A percentile compares a stretch with the other conserved stretches of the same genome.
Conservation (phyloP, 2,329 filamentous ascomycete species). For the Dothideomycetidae sp. region DNA sequence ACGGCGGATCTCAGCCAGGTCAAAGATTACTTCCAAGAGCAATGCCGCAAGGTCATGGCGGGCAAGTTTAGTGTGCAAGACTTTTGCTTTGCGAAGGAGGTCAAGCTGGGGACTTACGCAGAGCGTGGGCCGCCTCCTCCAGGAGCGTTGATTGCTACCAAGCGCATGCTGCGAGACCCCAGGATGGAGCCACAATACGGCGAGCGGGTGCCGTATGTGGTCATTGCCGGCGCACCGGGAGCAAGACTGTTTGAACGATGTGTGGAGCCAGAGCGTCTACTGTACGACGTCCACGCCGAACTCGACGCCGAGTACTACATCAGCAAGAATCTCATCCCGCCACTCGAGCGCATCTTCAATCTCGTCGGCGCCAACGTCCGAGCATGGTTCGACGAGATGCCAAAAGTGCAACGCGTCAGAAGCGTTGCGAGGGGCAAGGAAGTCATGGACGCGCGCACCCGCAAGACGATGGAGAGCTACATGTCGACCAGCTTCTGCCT, state of each 20-base stretch:
- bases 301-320: slow-evolving; percentile 97
- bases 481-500: slow-evolving; percentile 69
- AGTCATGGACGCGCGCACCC: slow-evolving; percentile 21
- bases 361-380: slow-evolving; percentile 84
- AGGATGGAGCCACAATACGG: slow-evolving; percentile 86
- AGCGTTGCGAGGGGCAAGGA: slow-evolving; percentile 25
- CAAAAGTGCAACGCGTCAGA: slow-evolving; percentile 66
- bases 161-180: slow-evolving; percentile 73
- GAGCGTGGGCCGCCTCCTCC: slow-evolving; percentile 68
- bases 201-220: slow-evolving; percentile 87
- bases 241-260: slow-evolving; percentile 78
- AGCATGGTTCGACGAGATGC: slow-evolving; percentile 94
- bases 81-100: slow-evolving; percentile 89
- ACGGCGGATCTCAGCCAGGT: slow-evolving; percentile 79
- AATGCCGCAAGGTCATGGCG: slow-evolving; percentile 85
- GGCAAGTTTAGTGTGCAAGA: slow-evolving; percentile 82
- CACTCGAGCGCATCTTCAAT: slow-evolving; percentile 90
- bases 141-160: slow-evolving; percentile 76
- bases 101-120: slow-evolving; percentile 77
- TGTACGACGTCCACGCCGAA: slow-evolving; percentile 61
- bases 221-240: slow-evolving; percentile 75
- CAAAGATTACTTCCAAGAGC: slow-evolving; percentile 76
- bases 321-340: slow-evolving; percentile 84
- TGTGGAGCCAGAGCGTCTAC: slow-evolving; percentile 69
- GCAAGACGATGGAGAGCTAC: slow-evolving; percentile 83